These are phyloP conservation scores for Puccinellia tenuiflora DNA, from an alignment of 176 grass and related monocot genomes.

Conservation along the genomic window DNA sequence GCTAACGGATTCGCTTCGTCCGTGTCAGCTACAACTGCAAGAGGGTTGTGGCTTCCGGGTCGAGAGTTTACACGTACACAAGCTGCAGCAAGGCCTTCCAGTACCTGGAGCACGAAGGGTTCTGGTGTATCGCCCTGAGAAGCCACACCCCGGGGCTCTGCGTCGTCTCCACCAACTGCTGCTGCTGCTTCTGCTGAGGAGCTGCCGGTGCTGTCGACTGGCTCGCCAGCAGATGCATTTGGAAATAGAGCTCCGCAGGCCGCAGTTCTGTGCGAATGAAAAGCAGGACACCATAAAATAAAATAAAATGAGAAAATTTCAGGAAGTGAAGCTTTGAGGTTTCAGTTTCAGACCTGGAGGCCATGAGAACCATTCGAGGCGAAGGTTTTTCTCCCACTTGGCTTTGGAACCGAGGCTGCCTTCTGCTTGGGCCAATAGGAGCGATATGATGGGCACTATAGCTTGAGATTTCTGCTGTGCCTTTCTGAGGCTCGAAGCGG, in stretches of 20 bases:
- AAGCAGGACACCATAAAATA: neutral
- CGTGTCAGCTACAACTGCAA: neutral
- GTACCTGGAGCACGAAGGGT: conserved; percentile 77
- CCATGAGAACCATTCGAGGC: conserved; percentile 86
- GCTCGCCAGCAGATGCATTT: conserved; percentile 84
- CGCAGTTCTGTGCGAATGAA: conserved; percentile 52
- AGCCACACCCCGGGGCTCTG: conserved; percentile 70
- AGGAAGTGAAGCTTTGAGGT: neutral
- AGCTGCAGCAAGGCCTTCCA: conserved; percentile 59
- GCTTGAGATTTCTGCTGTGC: conserved; percentile 57
- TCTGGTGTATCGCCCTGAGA: conserved; percentile 71
- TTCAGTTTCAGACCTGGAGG: conserved; percentile 54
- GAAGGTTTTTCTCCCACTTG: conserved; percentile 93
- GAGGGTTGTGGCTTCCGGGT: neutral
- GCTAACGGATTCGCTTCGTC: neutral
- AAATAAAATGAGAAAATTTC: neutral
- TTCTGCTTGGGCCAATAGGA: conserved; percentile 88
- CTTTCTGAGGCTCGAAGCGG: conserved; percentile 64
- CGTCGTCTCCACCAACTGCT: conserved; percentile 25
- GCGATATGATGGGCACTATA: conserved; percentile 55
- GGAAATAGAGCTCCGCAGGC: conserved; percentile 82
- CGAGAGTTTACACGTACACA: conserved; percentile 26
- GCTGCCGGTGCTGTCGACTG: conserved; percentile 22
- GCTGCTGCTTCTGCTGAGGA: conserved; percentile 33
- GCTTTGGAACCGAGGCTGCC: conserved; percentile 78